Evolutionary conservation across 805 yeast genomes (phyloP).

Genomic region (Millerozyma miso): DNA sequence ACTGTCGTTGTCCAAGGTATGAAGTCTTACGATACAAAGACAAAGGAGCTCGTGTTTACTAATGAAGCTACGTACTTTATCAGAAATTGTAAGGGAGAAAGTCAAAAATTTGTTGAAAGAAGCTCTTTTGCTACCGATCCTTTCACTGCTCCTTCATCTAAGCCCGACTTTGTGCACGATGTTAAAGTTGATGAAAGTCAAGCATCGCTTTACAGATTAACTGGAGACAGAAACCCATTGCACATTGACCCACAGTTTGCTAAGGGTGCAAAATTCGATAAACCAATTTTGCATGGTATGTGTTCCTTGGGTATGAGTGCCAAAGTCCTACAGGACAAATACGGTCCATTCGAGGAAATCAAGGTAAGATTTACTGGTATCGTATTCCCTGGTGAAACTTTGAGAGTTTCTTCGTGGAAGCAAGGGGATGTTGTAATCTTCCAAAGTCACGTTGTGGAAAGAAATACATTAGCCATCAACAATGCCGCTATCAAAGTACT

Average conservation of each 20-base stretch:
- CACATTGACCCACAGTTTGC: slow-evolving; percentile 94
- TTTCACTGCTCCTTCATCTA: slow-evolving; percentile 57
- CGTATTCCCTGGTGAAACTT: slow-evolving; percentile 92
- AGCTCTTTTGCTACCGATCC: slow-evolving; percentile 57
- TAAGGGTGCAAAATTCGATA: slow-evolving; percentile 74
- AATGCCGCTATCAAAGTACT: slow-evolving; percentile 75
- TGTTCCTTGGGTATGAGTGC: slow-evolving; percentile 81
- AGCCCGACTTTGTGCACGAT: slow-evolving; percentile 63
- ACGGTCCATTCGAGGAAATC: slow-evolving; percentile 76
- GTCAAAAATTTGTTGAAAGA: slow-evolving; percentile 45
- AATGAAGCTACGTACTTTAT: slow-evolving; percentile 84
- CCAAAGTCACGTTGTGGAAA: slow-evolving; percentile 78
- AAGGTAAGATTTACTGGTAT: slow-evolving; percentile 88
- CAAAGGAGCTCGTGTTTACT: slow-evolving; percentile 69
- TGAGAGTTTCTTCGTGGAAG: slow-evolving; percentile 82
- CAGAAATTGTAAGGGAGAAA: slow-evolving; percentile 64
- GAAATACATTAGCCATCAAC: slow-evolving; percentile 73
- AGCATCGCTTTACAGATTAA: slow-evolving; percentile 85
- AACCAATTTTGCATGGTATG: slow-evolving; percentile 91
- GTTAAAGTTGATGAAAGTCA: slow-evolving; percentile 62
- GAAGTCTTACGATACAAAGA: slow-evolving; percentile 59
- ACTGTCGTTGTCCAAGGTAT: slow-evolving; percentile 74
- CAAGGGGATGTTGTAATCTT: slow-evolving; percentile 65
- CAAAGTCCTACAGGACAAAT: slow-evolving; percentile 72
- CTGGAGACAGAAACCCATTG: slow-evolving; percentile 93